Percentiles rank a stretch among this genome's conserved stretches.
These are phyloP conservation scores for Vitis rotundifolia DNA, from an alignment of 164 flowering plant species.

Conservation along the genomic window DNA sequence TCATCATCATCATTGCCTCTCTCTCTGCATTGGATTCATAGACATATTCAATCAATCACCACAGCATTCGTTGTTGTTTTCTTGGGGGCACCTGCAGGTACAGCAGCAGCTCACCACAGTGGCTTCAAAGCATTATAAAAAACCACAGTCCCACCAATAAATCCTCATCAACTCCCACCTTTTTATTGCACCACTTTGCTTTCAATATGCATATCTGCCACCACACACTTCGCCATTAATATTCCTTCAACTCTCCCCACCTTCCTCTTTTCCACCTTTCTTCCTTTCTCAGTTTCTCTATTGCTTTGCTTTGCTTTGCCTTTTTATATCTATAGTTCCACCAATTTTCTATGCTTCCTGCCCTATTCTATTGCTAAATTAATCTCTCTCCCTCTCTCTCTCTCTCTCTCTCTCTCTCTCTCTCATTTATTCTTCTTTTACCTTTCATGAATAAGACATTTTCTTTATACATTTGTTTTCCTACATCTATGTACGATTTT, in stretches of 20 bases:
- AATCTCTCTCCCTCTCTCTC: neutral
- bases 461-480: too few species aligned
- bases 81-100: neutral
- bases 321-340: conserved; percentile 13
- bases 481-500: neutral
- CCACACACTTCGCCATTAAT: conserved; percentile 45
- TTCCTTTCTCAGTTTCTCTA: conserved; percentile 32
- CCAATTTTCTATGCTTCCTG: conserved; percentile 12
- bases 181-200: conserved; percentile 35
- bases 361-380: conserved; percentile 12
- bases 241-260: conserved; percentile 13
- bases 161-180: conserved; percentile 8
- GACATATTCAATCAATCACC: conserved; percentile 2
- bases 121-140: conserved; percentile 40
- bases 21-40: conserved; percentile 35
- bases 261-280: conserved; percentile 12
- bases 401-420: too few species aligned
- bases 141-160: conserved; percentile 31
- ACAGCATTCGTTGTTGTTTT: neutral
- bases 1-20: conserved; percentile 33
- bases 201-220: conserved; percentile 55
- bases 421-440: too few species aligned
- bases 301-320: neutral
- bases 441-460: too few species aligned
- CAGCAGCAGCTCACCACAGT: neutral